phyloP scores from a whole-genome alignment of 176 grass and related monocot genomes.

The Chrysopogon serrulatus region DNA sequence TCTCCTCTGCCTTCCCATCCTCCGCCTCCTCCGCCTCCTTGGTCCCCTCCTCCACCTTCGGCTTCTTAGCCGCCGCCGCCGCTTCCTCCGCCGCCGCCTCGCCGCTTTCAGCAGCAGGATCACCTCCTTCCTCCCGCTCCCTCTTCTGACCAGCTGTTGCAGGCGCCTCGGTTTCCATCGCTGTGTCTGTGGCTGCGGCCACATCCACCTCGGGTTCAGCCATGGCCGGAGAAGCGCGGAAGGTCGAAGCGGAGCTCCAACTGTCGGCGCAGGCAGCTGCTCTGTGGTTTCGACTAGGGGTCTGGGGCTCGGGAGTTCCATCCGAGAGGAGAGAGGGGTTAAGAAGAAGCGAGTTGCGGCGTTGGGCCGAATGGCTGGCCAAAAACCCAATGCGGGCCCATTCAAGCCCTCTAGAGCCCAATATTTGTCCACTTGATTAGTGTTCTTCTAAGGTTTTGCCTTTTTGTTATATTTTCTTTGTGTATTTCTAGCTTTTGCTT shows the following conservation, averaged over 20 bases:
- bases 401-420: not conserved
- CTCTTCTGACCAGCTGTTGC: constrained; percentile 18
- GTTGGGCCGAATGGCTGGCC: not conserved
- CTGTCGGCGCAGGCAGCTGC: not conserved
- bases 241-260: not conserved
- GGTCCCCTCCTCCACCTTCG: constrained; percentile 25
- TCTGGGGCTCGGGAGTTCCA: not conserved
- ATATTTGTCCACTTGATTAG: not conserved
- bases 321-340: not conserved
- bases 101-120: constrained; percentile 6
- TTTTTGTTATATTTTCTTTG: not conserved
- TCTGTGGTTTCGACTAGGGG: constrained; percentile 38
- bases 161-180: constrained; percentile 28
- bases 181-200: not conserved
- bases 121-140: constrained; percentile 27
- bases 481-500: not conserved
- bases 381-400: not conserved
- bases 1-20: too few relatives aligned
- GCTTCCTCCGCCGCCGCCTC: too few relatives aligned
- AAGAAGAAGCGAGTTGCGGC: not conserved
- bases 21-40: too few relatives aligned
- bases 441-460: not conserved
- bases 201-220: constrained; percentile 30
- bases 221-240: constrained; percentile 13
- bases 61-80: constrained; percentile 24